Evolutionary conservation across 2,329 filamentous ascomycete genomes (phyloP).

Genomic region (Neobulgaria alba): DNA sequence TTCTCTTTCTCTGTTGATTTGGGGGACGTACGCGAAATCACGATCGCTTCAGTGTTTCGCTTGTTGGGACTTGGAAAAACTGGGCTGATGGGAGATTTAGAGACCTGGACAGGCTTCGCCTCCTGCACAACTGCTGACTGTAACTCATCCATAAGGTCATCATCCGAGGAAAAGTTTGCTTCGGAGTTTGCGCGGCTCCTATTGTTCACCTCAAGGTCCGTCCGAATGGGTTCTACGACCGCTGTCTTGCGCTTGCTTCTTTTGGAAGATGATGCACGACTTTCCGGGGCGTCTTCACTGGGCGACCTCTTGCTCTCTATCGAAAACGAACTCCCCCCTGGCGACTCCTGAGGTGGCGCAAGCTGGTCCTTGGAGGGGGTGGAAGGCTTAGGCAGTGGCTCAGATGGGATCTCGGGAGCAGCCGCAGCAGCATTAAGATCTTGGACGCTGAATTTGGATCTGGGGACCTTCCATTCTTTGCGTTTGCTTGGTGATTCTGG

Average conservation of each 20-base stretch:
- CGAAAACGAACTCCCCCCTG: conserved; percentile 29
- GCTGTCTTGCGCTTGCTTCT: conserved; percentile 18
- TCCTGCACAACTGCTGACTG: conserved; percentile 74
- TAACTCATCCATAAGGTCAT: conserved; percentile 77
- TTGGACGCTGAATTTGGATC: conserved; percentile 24
- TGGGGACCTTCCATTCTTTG: conserved; percentile 18
- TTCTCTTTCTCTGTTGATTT: not conserved
- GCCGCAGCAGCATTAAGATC: conserved; percentile 11
- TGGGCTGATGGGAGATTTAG: conserved; percentile 73
- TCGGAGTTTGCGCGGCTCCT: conserved; percentile 30
- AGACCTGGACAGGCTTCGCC: conserved; percentile 70
- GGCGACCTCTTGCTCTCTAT: conserved; percentile 19
- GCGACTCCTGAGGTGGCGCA: conserved; percentile 20
- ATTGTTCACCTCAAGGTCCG: conserved; percentile 34
- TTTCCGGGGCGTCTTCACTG: conserved; percentile 18
- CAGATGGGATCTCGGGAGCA: conserved; percentile 4
- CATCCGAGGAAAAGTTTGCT: conserved; percentile 57
- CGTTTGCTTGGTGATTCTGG: conserved; percentile 8
- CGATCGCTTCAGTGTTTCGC: conserved; percentile 16
- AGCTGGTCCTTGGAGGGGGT: conserved; percentile 5
- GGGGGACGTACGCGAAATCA: conserved; percentile 29
- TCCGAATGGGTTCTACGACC: conserved; percentile 46
- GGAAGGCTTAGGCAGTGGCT: conserved; percentile 12
- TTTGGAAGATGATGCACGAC: conserved; percentile 10
- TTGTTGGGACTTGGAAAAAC: conserved; percentile 38